A percentile compares a stretch with the other conserved stretches of the same genome.
Conservation (phyloP, 1,284 basidiomycete genomes). For the Malassezia obtusa region DNA sequence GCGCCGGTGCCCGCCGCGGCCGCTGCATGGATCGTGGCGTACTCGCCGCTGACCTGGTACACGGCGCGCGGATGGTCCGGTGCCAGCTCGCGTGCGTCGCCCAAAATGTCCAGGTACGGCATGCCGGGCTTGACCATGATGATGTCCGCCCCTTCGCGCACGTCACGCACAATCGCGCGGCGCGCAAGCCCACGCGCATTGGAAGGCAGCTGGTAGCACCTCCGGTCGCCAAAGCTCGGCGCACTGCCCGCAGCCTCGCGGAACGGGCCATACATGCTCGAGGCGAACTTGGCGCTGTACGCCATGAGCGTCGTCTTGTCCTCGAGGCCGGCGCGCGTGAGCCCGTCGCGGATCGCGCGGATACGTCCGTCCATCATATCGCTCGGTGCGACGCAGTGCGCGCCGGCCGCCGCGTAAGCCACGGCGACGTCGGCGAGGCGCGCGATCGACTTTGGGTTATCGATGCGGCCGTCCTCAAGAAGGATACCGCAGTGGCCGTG, state of each 20-base stretch:
- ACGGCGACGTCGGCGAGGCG: constrained; percentile 87
- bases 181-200: constrained; percentile 78
- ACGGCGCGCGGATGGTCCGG: constrained; percentile 81
- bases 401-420: constrained; percentile 83
- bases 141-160: constrained; percentile 89
- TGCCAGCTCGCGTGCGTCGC: constrained; percentile 72
- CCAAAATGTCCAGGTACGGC: constrained; percentile 91
- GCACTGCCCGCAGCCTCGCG: constrained; percentile 90
- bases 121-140: constrained; percentile 97
- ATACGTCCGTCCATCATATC: constrained; percentile 99
- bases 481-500: constrained; percentile 94
- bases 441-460: constrained; percentile 52
- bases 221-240: constrained; percentile 84
- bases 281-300: constrained; percentile 98
- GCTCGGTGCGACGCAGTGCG: constrained; percentile 93
- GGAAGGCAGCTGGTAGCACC: constrained; percentile 94
- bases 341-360: constrained; percentile 70
- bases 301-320: constrained; percentile 70
- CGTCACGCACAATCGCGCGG: constrained; percentile 81
- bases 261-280: constrained; percentile 93
- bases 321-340: constrained; percentile 74
- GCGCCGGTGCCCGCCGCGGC: constrained; percentile 87
- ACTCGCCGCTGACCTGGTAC: constrained; percentile 71
- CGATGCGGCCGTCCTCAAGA: constrained; percentile 62
- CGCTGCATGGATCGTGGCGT: constrained; percentile 89